Evolutionary conservation across 371 early-diverging fungal species (phyloP).

Genomic region (Lichtheimia ornata): DNA sequence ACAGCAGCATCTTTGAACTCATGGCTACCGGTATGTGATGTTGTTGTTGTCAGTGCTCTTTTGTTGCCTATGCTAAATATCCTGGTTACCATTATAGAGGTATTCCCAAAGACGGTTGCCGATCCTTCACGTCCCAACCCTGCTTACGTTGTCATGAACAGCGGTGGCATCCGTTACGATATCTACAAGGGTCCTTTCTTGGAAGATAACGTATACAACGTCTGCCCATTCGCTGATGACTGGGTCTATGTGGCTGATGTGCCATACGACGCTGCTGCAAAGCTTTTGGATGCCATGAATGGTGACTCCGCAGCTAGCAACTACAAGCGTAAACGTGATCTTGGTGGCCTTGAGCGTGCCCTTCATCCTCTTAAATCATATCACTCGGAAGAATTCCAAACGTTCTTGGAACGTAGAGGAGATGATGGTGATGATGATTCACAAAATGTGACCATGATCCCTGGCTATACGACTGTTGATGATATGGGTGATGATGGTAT

Average conservation of each 20-base stretch:
- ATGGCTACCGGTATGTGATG: constrained; percentile 32
- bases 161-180: constrained; percentile 5
- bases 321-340: constrained; percentile 8
- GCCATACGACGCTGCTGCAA: constrained; percentile 29
- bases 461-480: constrained; percentile 55
- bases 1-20: constrained; percentile 43
- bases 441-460: constrained; percentile 30
- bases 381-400: too few relatives aligned
- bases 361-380: too few relatives aligned
- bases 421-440: not conserved
- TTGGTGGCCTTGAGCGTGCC: not conserved
- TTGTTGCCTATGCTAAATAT: not conserved
- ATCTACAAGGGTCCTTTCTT: constrained; percentile 45
- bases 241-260: constrained; percentile 41
- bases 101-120: constrained; percentile 40
- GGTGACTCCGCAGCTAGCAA: not conserved
- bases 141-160: constrained; percentile 9
- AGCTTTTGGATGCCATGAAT: constrained; percentile 55
- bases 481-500: constrained; percentile 48
- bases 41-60: not conserved
- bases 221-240: constrained; percentile 50
- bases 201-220: constrained; percentile 49
- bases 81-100: constrained; percentile 23
- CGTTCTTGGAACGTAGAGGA: too few relatives aligned
- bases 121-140: constrained; percentile 40